phyloP scores from a whole-genome alignment of 805 yeast species.

The Wickerhamiella kurtzmanii region DNA sequence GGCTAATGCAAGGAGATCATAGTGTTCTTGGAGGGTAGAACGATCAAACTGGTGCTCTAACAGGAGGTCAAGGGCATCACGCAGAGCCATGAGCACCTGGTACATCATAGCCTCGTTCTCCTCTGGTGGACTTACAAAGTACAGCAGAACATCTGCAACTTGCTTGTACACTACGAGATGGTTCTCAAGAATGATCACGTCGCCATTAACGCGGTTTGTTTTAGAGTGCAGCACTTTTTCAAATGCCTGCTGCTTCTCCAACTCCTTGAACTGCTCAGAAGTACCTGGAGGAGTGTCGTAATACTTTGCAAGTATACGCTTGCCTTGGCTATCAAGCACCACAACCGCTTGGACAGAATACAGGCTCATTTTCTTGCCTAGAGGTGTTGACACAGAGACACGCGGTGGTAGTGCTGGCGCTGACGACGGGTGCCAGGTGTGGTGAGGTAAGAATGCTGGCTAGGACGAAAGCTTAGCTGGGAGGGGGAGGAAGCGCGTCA shows the following conservation, averaged over 20 bases:
- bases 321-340: constrained; percentile 69
- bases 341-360: constrained; percentile 73
- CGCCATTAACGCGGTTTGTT: constrained; percentile 69
- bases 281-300: constrained; percentile 33
- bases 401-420: neutral
- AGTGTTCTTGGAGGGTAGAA: constrained; percentile 62
- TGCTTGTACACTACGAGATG: constrained; percentile 80
- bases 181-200: constrained; percentile 65
- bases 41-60: constrained; percentile 60
- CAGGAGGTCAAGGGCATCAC: constrained; percentile 68
- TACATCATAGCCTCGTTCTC: constrained; percentile 79
- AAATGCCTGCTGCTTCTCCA: constrained; percentile 59
- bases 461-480: neutral
- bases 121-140: constrained; percentile 56
- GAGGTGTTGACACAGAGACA: neutral
- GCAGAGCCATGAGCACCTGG: constrained; percentile 61
- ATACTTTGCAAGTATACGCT: constrained; percentile 73
- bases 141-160: constrained; percentile 57
- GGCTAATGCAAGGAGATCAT: constrained; percentile 73
- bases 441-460: neutral
- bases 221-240: constrained; percentile 61
- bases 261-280: constrained; percentile 28
- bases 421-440: neutral
- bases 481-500: neutral
- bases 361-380: constrained; percentile 30